Conservation (phyloP, 371 early-diverging fungal species). For the Mucor plumbeus region DNA sequence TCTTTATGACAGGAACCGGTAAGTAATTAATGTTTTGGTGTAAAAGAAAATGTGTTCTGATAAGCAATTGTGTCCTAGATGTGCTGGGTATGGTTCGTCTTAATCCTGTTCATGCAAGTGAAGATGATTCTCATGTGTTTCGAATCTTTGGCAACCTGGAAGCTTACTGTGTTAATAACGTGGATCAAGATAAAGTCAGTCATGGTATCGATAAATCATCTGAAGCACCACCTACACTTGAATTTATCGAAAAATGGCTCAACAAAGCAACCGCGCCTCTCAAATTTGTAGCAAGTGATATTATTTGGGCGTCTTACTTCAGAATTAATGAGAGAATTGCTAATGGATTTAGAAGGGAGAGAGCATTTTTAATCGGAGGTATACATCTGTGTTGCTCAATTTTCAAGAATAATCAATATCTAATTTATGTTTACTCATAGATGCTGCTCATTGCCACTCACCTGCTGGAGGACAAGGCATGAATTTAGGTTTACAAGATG, state of each 20-base stretch:
- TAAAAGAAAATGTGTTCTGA: neutral
- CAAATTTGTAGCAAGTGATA: constrained; percentile 12
- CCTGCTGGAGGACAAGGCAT: constrained; percentile 47
- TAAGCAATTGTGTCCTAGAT: neutral
- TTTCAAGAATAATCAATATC: neutral
- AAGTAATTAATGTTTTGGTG: neutral
- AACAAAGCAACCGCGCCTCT: constrained; percentile 14
- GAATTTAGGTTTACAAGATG: constrained; percentile 51
- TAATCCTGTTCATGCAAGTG: neutral
- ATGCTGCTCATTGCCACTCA: constrained; percentile 52
- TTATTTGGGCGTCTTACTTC: constrained; percentile 34
- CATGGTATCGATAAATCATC: constrained; percentile 14
- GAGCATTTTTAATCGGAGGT: constrained; percentile 52
- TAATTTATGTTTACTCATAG: constrained; percentile 10
- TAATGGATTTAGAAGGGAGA: constrained; percentile 37
- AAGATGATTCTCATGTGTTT: constrained; percentile 10
- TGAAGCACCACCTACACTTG: constrained; percentile 8
- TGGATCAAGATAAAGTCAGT: neutral
- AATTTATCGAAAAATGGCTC: constrained; percentile 21
- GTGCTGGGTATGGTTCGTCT: constrained; percentile 23
- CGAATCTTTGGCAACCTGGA: constrained; percentile 27
- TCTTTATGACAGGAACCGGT: constrained; percentile 13
- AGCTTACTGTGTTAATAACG: neutral
- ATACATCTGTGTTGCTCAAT: neutral
- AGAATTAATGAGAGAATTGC: constrained; percentile 51